phyloP scores from a whole-genome alignment of 2,329 filamentous ascomycete species.

The Pseudogymnoascus sp. region DNA sequence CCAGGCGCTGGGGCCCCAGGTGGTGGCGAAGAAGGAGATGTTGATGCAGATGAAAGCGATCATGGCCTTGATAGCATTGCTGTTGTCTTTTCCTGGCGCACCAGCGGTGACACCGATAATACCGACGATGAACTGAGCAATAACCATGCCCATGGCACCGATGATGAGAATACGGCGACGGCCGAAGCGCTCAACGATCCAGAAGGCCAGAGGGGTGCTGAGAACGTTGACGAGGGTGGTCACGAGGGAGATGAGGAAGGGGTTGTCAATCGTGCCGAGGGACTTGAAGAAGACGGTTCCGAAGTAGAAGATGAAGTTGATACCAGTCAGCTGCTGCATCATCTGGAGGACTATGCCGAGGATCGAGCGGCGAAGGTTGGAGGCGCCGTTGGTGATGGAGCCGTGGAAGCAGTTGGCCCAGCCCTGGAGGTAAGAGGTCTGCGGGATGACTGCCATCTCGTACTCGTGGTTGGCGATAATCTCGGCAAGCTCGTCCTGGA shows the following conservation, averaged over 20 bases:
- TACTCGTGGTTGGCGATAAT: conserved; percentile 83
- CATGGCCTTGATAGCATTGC: conserved; percentile 54
- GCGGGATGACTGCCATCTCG: conserved; percentile 59
- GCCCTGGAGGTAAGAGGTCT: conserved; percentile 52
- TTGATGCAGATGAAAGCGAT: conserved; percentile 83
- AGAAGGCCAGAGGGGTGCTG: conserved; percentile 78
- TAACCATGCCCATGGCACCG: conserved; percentile 72
- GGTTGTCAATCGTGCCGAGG: conserved; percentile 48
- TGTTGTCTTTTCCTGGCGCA: conserved; percentile 46
- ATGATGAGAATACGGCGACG: conserved; percentile 72
- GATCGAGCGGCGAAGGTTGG: conserved; percentile 62
- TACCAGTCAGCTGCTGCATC: conserved; percentile 72
- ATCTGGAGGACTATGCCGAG: conserved; percentile 69
- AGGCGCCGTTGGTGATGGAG: conserved; percentile 52
- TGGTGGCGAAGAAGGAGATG: conserved; percentile 84
- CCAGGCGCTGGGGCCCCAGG: conserved; percentile 76
- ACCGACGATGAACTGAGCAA: conserved; percentile 76
- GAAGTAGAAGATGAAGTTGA: conserved; percentile 90
- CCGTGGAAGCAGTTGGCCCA: conserved; percentile 65
- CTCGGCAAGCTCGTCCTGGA: conserved; percentile 70
- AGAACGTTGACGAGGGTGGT: conserved; percentile 27
- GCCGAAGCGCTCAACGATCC: conserved; percentile 71
- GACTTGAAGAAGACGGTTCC: conserved; percentile 78
- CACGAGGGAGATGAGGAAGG: conserved; percentile 54
- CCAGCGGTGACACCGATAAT: conserved; percentile 44